Evolutionary conservation across 768 basidiomycete species (phyloP).

Genomic region (Lactifluus subvellereus): DNA sequence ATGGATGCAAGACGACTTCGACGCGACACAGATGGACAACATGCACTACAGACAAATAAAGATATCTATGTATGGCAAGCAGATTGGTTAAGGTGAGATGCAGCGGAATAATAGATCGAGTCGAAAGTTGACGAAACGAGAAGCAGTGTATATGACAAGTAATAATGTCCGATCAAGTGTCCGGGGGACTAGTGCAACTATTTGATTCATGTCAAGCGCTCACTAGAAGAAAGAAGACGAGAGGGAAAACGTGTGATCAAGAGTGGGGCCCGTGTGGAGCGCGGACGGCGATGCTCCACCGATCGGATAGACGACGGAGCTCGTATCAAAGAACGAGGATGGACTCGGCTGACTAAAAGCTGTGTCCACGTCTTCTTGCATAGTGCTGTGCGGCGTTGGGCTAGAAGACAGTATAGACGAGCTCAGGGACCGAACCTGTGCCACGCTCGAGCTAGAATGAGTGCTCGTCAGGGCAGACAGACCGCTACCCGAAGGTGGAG

Average conservation of each 20-base stretch:
- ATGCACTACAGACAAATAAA: conserved; percentile 25
- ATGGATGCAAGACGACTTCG: conserved; percentile 9
- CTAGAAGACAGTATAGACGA: conserved; percentile 16
- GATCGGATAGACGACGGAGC: conserved; percentile 18
- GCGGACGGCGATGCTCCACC: conserved; percentile 15
- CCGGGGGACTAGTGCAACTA: background rate
- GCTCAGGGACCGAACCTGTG: conserved; percentile 11
- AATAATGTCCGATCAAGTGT: conserved; percentile 14
- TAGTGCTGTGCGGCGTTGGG: conserved; percentile 15
- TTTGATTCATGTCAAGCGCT: background rate
- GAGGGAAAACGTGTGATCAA: conserved; percentile 21
- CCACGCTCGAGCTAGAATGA: conserved; percentile 1
- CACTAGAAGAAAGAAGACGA: conserved; percentile 22
- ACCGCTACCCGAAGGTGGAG: conserved; percentile 2
- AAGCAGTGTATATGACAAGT: conserved; percentile 10
- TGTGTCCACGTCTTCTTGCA: conserved; percentile 17
- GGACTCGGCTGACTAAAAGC: conserved; percentile 15
- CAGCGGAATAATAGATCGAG: conserved; percentile 4
- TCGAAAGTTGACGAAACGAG: background rate
- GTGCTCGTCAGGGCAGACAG: conserved; percentile 6
- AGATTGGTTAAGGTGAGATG: conserved; percentile 17
- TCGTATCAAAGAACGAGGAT: conserved; percentile 14
- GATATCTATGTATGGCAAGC: conserved; percentile 24
- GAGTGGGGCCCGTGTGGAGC: conserved; percentile 15
- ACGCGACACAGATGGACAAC: background rate